Conservation (phyloP, 1,139 yeast genomes). For the Arxiozyma bovina region DNA sequence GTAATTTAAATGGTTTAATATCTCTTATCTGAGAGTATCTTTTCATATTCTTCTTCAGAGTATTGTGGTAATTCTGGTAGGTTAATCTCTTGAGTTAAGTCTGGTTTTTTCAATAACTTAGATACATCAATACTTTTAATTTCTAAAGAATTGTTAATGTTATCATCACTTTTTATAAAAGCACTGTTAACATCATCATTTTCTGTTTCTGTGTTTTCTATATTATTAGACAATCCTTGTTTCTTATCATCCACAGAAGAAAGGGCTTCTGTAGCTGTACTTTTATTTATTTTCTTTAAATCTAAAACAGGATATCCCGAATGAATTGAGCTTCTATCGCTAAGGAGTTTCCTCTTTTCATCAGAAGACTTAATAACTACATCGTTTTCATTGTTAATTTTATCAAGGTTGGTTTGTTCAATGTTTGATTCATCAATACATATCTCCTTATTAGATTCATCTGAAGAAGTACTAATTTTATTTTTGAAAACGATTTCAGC, state of each 20-base stretch:
- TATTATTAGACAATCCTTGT: not conserved
- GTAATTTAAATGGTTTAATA: slow-evolving; percentile 46
- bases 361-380: not conserved
- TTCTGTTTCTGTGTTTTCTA: not conserved
- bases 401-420: not conserved
- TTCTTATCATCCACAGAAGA: not conserved
- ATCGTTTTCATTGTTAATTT: not conserved
- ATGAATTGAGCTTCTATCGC: not conserved
- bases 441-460: not conserved
- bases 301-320: not conserved
- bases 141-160: not conserved
- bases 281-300: not conserved
- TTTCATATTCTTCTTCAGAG: slow-evolving; percentile 25
- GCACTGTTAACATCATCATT: not conserved
- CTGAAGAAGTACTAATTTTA: not conserved
- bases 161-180: slow-evolving; percentile 3
- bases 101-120: slow-evolving; percentile 29
- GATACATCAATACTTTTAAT: slow-evolving; percentile 28
- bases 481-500: not conserved
- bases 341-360: not conserved
- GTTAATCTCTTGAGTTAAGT: slow-evolving; percentile 30
- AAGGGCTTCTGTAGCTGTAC: not conserved
- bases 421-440: not conserved
- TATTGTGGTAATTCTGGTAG: slow-evolving; percentile 28
- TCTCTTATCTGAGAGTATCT: not conserved